Evolutionary conservation across 2,329 filamentous ascomycete genomes (phyloP).

Genomic region (Aureobasidium uvarum): DNA sequence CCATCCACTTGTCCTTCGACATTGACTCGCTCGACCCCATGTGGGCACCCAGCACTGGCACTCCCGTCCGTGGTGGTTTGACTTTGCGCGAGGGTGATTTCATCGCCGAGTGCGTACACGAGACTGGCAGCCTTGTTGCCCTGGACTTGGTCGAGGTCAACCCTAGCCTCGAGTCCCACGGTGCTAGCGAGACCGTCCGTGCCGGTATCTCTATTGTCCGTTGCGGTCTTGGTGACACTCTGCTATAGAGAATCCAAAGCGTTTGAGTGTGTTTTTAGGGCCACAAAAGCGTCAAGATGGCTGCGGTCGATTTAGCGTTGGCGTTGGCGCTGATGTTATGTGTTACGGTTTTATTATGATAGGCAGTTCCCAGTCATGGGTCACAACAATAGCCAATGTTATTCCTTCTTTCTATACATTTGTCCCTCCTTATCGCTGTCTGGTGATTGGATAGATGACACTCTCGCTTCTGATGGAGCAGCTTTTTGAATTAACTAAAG

Average conservation of each 20-base stretch:
- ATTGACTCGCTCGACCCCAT: slow-evolving; percentile 94
- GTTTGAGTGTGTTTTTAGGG: not conserved
- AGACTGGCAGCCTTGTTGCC: slow-evolving; percentile 56
- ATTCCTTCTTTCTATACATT: not conserved
- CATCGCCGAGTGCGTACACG: slow-evolving; percentile 71
- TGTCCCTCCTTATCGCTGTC: not conserved
- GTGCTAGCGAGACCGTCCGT: slow-evolving; percentile 80
- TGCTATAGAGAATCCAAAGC: slow-evolving; percentile 58
- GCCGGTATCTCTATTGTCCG: slow-evolving; percentile 84
- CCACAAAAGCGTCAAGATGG: slow-evolving; percentile 10
- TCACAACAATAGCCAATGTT: slow-evolving; percentile 13
- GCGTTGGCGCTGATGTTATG: slow-evolving; percentile 22
- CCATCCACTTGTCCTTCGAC: slow-evolving; percentile 96
- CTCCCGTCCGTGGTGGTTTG: slow-evolving; percentile 86
- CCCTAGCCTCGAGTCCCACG: slow-evolving; percentile 52
- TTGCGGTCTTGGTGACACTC: slow-evolving; percentile 86
- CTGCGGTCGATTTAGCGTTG: slow-evolving; percentile 18
- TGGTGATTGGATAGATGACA: not conserved
- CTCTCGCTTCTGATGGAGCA: not conserved
- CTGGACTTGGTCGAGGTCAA: slow-evolving; percentile 59
- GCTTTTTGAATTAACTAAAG: not conserved
- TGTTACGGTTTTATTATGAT: slow-evolving; percentile 10
- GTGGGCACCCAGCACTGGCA: slow-evolving; percentile 95
- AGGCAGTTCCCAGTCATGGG: not conserved
- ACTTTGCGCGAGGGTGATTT: slow-evolving; percentile 95